A percentile compares a stretch with the other conserved stretches of the same genome.
phyloP scores from a whole-genome alignment of 2,329 filamentous ascomycete species.

The Colletotrichum ledebouriae region DNA sequence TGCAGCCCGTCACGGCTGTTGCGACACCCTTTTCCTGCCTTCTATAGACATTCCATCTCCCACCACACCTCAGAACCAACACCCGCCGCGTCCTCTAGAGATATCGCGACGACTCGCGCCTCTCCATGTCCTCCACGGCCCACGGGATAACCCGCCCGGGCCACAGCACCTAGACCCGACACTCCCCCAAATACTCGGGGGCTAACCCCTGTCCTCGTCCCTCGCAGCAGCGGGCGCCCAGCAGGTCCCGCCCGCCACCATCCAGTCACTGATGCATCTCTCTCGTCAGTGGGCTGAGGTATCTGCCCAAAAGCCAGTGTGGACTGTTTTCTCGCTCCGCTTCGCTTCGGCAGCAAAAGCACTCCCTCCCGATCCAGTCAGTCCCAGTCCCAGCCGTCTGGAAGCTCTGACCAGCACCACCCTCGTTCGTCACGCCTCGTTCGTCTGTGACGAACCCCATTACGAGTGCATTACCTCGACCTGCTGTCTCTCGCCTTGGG shows the following conservation, averaged over 20 bases:
- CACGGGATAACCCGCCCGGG: conserved; percentile 41
- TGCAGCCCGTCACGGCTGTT: background rate
- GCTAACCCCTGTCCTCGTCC: conserved; percentile 34
- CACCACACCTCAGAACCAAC: background rate
- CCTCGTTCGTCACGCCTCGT: conserved; percentile 18
- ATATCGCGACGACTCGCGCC: conserved; percentile 39
- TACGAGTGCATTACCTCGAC: conserved; percentile 27
- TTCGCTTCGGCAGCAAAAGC: conserved; percentile 14
- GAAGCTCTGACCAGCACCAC: conserved; percentile 40
- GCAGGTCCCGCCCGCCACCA: conserved; percentile 27
- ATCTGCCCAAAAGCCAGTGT: conserved; percentile 20
- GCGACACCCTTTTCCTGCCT: background rate
- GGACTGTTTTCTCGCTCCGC: conserved; percentile 20
- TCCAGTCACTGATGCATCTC: conserved; percentile 1
- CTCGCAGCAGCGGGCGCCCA: conserved; percentile 24
- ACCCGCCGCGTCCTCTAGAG: conserved; percentile 23
- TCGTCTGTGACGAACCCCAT: conserved; percentile 39
- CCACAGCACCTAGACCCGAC: conserved; percentile 24
- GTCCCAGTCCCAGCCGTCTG: conserved; percentile 23
- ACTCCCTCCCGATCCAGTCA: conserved; percentile 17
- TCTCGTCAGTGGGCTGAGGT: conserved; percentile 38
- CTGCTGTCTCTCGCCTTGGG: conserved; percentile 9
- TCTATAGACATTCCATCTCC: background rate
- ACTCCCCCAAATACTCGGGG: conserved; percentile 32
- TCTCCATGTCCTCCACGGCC: conserved; percentile 30